phyloP scores from a whole-genome alignment of 1,284 basidiomycete species.

The Flammula alnicola region DNA sequence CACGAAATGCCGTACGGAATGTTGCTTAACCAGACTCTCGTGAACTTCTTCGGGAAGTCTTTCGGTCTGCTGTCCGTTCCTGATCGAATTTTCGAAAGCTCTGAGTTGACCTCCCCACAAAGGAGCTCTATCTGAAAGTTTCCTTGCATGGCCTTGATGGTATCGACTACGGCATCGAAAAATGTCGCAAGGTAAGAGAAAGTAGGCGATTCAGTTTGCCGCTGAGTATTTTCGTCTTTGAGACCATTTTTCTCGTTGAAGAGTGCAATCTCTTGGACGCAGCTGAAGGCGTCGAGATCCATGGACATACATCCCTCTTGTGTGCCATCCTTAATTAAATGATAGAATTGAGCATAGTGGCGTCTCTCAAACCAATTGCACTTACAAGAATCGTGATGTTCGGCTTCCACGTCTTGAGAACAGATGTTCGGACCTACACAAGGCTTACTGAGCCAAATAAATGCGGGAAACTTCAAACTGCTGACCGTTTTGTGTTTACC shows the following conservation, averaged over 20 bases:
- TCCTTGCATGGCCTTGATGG: conserved; percentile 20
- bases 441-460: background rate
- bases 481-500: background rate
- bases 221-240: conserved; percentile 7
- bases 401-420: conserved; percentile 32
- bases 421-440: conserved; percentile 20
- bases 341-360: too few species aligned
- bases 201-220: conserved; percentile 24
- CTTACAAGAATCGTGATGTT: too few species aligned
- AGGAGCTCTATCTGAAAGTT: conserved; percentile 16
- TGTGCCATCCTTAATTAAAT: conserved; percentile 25
- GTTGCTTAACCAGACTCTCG: conserved; percentile 36
- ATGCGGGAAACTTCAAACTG: too few species aligned
- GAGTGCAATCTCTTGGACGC: conserved; percentile 22
- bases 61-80: conserved; percentile 27
- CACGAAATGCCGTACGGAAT: conserved; percentile 26
- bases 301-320: conserved; percentile 6
- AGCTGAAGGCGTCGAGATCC: conserved; percentile 13
- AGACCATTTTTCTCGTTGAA: conserved; percentile 26
- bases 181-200: conserved; percentile 29
- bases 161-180: conserved; percentile 29
- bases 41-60: conserved; percentile 32
- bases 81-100: conserved; percentile 31
- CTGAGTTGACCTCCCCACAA: conserved; percentile 31
- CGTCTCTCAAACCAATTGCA: too few species aligned